Conservation (phyloP, 345 rosid genomes). For the Eucalyptus fibrosa region DNA sequence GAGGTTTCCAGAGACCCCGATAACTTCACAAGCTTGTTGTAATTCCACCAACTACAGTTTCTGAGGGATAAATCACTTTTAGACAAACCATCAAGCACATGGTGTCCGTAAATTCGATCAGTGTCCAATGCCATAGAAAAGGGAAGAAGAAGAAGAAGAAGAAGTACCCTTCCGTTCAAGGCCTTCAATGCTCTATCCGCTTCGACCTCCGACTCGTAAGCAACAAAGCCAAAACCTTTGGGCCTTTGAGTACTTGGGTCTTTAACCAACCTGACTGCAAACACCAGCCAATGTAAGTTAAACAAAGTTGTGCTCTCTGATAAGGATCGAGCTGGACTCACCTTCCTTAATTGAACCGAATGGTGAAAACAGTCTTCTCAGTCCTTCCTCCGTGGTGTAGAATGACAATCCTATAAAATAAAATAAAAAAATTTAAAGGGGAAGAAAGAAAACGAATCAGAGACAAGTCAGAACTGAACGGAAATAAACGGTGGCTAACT, state of each 20-base stretch:
- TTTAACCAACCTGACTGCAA: slow-evolving; percentile 31
- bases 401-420: slow-evolving; percentile 17
- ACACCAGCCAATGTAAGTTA: not conserved
- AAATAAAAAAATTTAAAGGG: not conserved
- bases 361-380: slow-evolving; percentile 16
- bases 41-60: not conserved
- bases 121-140: not conserved
- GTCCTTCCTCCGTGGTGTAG: slow-evolving; percentile 13
- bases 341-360: slow-evolving; percentile 30
- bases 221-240: slow-evolving; percentile 66
- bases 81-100: not conserved
- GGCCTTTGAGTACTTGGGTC: slow-evolving; percentile 48
- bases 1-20: not conserved
- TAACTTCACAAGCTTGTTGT: not conserved
- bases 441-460: not conserved
- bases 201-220: slow-evolving; percentile 37
- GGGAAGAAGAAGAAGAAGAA: not conserved
- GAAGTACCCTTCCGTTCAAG: slow-evolving; percentile 48
- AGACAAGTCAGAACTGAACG: not conserved
- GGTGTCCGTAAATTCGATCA: not conserved
- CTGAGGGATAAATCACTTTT: not conserved
- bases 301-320: not conserved
- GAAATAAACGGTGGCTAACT: not conserved
- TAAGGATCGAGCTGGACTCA: not conserved
- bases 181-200: slow-evolving; percentile 50